Evolutionary conservation across 2,329 filamentous ascomycete species (phyloP), one percentile per base, ranked within the genome.

Genomic region (Plectosphaerella sp.): DNA sequence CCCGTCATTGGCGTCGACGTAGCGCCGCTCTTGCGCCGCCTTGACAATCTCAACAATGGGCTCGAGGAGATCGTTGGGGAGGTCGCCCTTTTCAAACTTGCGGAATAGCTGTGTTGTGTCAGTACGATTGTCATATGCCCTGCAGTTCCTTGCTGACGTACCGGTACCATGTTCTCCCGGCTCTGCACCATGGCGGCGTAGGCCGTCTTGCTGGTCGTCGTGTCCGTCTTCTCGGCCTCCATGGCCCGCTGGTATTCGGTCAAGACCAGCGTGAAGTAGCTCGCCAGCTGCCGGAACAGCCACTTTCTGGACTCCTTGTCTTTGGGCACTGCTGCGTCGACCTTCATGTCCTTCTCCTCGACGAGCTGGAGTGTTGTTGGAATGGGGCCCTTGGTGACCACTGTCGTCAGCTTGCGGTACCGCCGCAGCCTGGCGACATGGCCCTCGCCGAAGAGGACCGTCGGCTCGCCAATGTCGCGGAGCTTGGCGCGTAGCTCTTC

Each of bases 191-290:
- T 96, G 49, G 90, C 88, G 62, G 82, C 87, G 61, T 88, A 86
- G 6, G 94, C 94, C 57, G 86, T 83, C 62, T 90, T 91, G 61
- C 92, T 91, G 18, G 89, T 84, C 58, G 86, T 87, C 25, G 89
- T 92, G 50, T 84, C 79, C 25, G 69, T 68, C 60, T 70, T 74
- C 64, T 81, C 74, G 54, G 86, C 82, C 60, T 88, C 82, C 61
- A 99, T 81, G 5, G 92, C 91, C 41, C 74, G 66, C 61, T 92
- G 84, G 87, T 95, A 99, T 68, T 95, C 93, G 45, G 79, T 82
- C 53, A 99, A 75, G n/a, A 99, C 84, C 84, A 99, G 91, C 50
- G 89, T 95, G 73, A 99, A 97, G 75, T 97, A 99, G 47, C 89
- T 94, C 18, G 89, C 89, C 52, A 99, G 78, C 69, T 99, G 93